Evolutionary conservation across 371 early-diverging fungal genomes (phyloP), one percentile per base, ranked within the genome.

Genomic region (Rhizopus stolonifer): DNA sequence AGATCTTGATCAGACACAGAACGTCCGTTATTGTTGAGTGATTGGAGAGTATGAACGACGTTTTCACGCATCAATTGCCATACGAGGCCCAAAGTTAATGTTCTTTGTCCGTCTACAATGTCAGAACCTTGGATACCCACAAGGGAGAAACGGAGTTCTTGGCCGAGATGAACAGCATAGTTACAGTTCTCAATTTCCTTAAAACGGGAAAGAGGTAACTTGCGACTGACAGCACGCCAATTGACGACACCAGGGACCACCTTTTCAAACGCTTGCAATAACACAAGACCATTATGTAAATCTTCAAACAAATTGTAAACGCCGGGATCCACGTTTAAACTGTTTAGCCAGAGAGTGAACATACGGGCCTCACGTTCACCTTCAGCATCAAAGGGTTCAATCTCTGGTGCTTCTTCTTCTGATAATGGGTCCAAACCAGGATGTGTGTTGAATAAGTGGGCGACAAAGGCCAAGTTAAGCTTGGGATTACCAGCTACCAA

Each of bases 61-160:
- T 97, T 92, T 58, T 92, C 93, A 31, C 98, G 88, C 98, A 97
- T 97, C 71, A 97, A 76, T 78, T 97, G 97, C 98, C 98, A 97
- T 29, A 92, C 92, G 18, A 95, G 72, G 10, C 81, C 86, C 32
- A 97, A 78, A 4, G 93, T 94, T 40, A 97, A 76, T 6, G 88
- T 94, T 34, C 87, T 89, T 52, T 77, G 81, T 25, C 94, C 97
- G 56, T 96, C 97, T 14, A 87, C 87, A 57, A 97, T 87, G 71
- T 97, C 98, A 6, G 92, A 83, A 19, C 97, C 97, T 69, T 94
- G 95, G 63, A 97, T 94, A 43, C 92, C 94, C 19, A 97, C 96
- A 29, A 97, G 80, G 7, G 95, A 89, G 73, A 94, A 96, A 31
- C 81, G 80, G 38, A 89, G 70, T 36, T 80, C 80, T 72, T 94